Evolutionary conservation across 202 grass and related monocot genomes (phyloP), one percentile per base, ranked within the genome.

Genomic region (Cymbopogon flexuosus): DNA sequence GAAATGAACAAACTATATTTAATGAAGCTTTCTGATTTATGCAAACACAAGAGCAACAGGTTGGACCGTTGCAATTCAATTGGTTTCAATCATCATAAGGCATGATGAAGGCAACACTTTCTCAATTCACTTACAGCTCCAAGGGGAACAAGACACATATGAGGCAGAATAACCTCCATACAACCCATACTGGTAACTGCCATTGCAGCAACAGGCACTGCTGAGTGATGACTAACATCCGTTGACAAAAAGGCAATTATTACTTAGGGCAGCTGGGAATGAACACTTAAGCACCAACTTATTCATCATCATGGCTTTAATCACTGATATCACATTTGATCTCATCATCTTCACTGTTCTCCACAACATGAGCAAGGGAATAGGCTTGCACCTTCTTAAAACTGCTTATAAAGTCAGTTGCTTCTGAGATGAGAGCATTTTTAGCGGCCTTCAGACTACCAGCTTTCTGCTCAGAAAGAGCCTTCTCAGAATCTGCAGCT

Each of bases 371-470:
- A 0, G 81, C 88, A 76, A 82, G 75, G 8, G 86, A 77, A 58
- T 93, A 85, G 13, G 86, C 71, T 86, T 94, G 90, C 58, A 88
- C 46, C 75, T 83, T 74, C 52, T 92, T 94, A 79, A 82, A 97
- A 62, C 79, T 78, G 27, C 75, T 62, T 29, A 97, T 94, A 24
- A 77, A 89, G 35, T 88, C 87, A 24, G 71, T 83, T 31, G 91
- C 94, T 87, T 97, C 92, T 78, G 91, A 87, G 18, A 90, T 85
- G 35, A 94, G 88, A 83, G 89, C 84, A 82, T 61, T 86, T 61
- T 82, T 93, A 65, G 88, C 89, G 70, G 76, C 79, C 85, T 76
- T 89, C 52, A 94, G 10, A 54, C 51, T 68, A 71, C 70, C 81
- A 72, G 45, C 29, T 88, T 87, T 33, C 35, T 67, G 59, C 62